Evolutionary conservation across 2,329 filamentous ascomycete species (phyloP).

Genomic region (Fusarium sp.): DNA sequence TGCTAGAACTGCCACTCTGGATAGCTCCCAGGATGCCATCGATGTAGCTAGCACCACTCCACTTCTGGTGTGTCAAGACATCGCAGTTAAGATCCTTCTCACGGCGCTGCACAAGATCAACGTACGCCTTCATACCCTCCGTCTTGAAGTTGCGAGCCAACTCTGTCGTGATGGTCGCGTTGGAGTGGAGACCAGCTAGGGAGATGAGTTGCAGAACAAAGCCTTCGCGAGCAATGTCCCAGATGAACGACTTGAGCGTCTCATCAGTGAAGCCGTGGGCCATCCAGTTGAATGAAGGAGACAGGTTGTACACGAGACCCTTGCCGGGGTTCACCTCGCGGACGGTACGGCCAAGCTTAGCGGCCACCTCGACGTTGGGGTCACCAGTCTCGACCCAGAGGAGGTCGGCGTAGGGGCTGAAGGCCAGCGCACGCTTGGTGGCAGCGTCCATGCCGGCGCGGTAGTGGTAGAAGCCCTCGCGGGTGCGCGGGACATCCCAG

Average conservation of each 20-base stretch:
- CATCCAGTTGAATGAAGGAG: conserved; percentile 99
- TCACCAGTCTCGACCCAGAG: conserved; percentile 98
- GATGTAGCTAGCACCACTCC: conserved; percentile 77
- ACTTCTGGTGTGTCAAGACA: conserved; percentile 95
- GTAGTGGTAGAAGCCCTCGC: conserved; percentile 96
- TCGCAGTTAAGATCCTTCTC: conserved; percentile 94
- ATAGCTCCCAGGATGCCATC: conserved; percentile 92
- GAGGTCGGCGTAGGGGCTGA: conserved; percentile 92
- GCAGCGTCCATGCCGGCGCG: conserved; percentile 85
- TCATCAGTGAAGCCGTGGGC: conserved; percentile 88
- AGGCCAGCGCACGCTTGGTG: conserved; percentile 92
- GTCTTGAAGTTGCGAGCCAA: conserved; percentile 85
- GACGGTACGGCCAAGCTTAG: conserved; percentile 81
- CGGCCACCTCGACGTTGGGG: conserved; percentile 82
- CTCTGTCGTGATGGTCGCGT: conserved; percentile 75
- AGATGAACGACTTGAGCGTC: conserved; percentile 90
- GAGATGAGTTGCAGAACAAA: conserved; percentile 78
- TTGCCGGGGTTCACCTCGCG: conserved; percentile 78
- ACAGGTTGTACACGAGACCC: conserved; percentile 95
- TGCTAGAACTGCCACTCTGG: conserved; percentile 89
- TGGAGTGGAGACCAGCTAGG: conserved; percentile 74
- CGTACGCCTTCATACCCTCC: conserved; percentile 96
- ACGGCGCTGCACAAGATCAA: conserved; percentile 88
- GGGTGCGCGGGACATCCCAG: conserved; percentile 92
- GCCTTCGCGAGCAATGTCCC: conserved; percentile 93